A percentile compares a stretch with the other conserved stretches of the same genome.
These are phyloP conservation scores for Linum trigynum DNA, from an alignment of 345 rosid species.

Conservation along the genomic window DNA sequence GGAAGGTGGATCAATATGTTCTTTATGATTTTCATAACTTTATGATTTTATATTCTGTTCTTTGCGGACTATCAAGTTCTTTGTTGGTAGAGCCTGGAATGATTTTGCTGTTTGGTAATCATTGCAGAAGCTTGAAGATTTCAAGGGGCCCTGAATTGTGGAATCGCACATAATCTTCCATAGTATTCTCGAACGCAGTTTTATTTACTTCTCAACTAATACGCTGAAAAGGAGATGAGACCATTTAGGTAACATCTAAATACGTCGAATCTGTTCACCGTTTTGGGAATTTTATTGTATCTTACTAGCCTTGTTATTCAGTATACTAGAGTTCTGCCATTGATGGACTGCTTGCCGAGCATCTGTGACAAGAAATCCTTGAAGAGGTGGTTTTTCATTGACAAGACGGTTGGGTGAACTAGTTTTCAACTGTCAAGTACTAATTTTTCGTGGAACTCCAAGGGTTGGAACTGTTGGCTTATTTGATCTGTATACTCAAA, in stretches of 20 bases:
- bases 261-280: not conserved
- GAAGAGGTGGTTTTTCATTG: conserved; percentile 43
- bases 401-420: conserved; percentile 33
- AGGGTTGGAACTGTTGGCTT: not conserved
- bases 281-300: conserved; percentile 3
- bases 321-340: conserved; percentile 20
- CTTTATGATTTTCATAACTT: not conserved
- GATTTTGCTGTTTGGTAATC: not conserved
- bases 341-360: conserved; percentile 31
- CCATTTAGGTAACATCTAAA: conserved; percentile 13
- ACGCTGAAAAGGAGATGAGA: conserved; percentile 15
- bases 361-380: conserved; percentile 30
- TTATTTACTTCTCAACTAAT: not conserved
- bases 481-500: no score
- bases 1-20: conserved; percentile 1
- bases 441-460: not conserved
- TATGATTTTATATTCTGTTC: not conserved
- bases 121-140: conserved; percentile 9
- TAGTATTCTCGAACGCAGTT: no score
- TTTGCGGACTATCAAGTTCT: not conserved
- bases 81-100: not conserved
- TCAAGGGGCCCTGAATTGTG: conserved; percentile 7
- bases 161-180: not conserved
- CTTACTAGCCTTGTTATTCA: conserved; percentile 4
- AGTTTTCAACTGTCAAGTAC: not conserved